These are phyloP conservation scores for Puccinia triticina DNA, from an alignment of 1,284 basidiomycete species.

Conservation along the genomic window DNA sequence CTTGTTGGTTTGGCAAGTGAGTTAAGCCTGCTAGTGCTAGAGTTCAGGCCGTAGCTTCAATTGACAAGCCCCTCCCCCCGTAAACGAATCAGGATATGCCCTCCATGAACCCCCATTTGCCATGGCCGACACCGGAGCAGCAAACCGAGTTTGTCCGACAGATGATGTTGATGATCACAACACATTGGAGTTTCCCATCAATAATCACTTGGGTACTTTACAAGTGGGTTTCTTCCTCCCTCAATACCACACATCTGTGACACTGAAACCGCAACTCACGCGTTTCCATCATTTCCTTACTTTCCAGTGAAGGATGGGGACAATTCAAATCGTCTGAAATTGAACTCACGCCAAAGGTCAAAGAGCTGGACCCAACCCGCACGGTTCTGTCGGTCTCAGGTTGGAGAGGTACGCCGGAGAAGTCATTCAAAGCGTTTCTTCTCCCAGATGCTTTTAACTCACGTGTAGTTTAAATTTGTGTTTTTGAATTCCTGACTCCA, in stretches of 20 bases:
- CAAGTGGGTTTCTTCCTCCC: slow-evolving; percentile 12
- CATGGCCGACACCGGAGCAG: slow-evolving; percentile 26
- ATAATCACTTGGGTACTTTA: slow-evolving; percentile 44
- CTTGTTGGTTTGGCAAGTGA: slow-evolving; percentile 51
- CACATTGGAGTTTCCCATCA: slow-evolving; percentile 33
- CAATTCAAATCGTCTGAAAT: slow-evolving; percentile 23
- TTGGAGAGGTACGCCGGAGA: slow-evolving; percentile 24
- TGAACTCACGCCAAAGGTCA: slow-evolving; percentile 22
- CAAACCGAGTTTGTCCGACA: slow-evolving; percentile 43
- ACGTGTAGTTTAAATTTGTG: not conserved
- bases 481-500: not conserved
- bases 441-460: not conserved
- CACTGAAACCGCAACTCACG: not conserved
- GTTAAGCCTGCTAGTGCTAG: not conserved
- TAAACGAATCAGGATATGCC: slow-evolving; percentile 39
- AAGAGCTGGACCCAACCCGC: slow-evolving; percentile 28
- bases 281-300: not conserved
- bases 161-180: slow-evolving; percentile 32
- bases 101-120: not conserved
- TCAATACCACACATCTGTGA: not conserved
- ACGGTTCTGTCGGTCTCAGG: slow-evolving; percentile 35
- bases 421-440: not conserved
- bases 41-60: not conserved
- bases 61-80: not conserved
- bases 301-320: slow-evolving; percentile 48